Base-by-base conservation (phyloP, 2,329 filamentous ascomycete genomes). In the Elsinoe fawcettii region DNA sequence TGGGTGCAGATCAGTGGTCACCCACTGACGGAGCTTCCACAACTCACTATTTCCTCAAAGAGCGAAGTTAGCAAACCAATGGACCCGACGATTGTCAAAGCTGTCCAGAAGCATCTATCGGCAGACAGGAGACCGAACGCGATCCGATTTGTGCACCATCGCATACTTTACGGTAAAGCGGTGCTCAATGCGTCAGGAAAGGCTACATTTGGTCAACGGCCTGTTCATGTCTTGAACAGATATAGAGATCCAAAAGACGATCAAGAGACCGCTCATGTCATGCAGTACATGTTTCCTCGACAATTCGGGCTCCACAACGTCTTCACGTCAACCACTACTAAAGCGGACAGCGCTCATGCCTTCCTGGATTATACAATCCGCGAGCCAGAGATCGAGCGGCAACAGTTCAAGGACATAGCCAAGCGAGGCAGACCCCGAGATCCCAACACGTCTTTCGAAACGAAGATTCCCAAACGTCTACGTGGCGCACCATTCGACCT, bases 271-370 rank as follows among this genome's bases (percentile, higher is more conserved):
- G 66, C 83, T 9, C 88, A 87, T 63, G 72, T 95, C 18, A 82
- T 96, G 80, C 93, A 92, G 76, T 92, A 97, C 70, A 84, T 99
- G 1, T 99, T 99, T 64, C 93, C 93, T 30, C 80, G 86, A 9
- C 91, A 97, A 66, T 97, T 96, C 66, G 82, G 83, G 12, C 75
- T 99, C 2, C 90, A 95, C 67, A 99, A 97, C 70, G 90, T 87
- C n/a, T 96, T 97, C 67, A 90, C 84, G 0, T 88, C 84, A 4
- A 73, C 75, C 2, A 78, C 86, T 14, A 80, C 93, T 67, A 68
- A 67, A 20, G 79, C 73, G 51, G 81, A 88, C 65, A 92, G 86
- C 0, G 75, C 82, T 0, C 86, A 92, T 64, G 80, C 80, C 23
- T 85, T 92, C 66, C 88, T 89, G 66, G 90, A 96, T 69, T 95